Base-by-base conservation (phyloP, 371 early-diverging fungal genomes). In the Zopfochytrium polystomum region DNA sequence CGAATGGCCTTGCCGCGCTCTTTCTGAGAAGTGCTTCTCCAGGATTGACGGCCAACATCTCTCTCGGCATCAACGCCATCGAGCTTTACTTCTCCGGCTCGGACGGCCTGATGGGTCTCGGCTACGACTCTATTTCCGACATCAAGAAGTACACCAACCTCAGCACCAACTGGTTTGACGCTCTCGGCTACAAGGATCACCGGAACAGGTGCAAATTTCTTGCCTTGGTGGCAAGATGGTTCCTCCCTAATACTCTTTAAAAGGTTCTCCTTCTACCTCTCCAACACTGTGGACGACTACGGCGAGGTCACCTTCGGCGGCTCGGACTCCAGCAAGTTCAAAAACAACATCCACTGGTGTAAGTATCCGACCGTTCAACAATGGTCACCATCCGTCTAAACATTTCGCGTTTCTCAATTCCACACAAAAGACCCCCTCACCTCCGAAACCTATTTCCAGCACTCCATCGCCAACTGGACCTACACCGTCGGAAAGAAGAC, bases 301-400 rank as follows among this genome's bases (percentile, higher is more conserved):
- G 63, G 63, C 11, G 63, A 63, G 42, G 63, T 65, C 7, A 64
- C 63, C 6, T 64, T 63, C n/a, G 63, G 63, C 44, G 63, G 63
- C 9, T n/a, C 11, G 18, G 49, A 63, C 52, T 20, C n/a, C 6
- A 29, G 7, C 13, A 13, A 25, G 22, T 65, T 34, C 61, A 60
- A 34, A 5, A 46, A 62, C 15, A 7, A 27, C 6, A 23, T 62
- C 44, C 48, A 23, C 7, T 48, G 48, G 48, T 11, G 9, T 9
- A 48, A 42, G 11, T 11, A 13, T 42, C 42, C 11, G 11, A 42
- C n/a, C 42, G n/a, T 13, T 13, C 42, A 42, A 42, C n/a, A n/a
- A n/a, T n/a, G n/a, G n/a, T n/a, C n/a, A n/a, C n/a, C n/a, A n/a
- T n/a, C n/a, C n/a, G n/a, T n/a, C n/a, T n/a, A n/a, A n/a, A n/a